phyloP scores from a whole-genome alignment of 2,329 filamentous ascomycete genomes.

The Xylaria sp. region DNA sequence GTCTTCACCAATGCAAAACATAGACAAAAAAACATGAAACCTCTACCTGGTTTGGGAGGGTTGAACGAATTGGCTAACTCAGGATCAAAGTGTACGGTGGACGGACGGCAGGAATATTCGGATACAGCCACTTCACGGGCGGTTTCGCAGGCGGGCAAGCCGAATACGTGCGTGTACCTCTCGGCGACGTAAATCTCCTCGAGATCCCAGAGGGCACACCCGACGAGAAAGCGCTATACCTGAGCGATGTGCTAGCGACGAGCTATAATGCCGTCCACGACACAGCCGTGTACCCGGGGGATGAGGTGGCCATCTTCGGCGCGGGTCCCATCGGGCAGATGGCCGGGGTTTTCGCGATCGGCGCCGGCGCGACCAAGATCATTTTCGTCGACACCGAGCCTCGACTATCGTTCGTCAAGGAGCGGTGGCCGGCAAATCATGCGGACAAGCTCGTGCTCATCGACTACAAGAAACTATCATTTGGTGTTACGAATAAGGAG shows the following conservation, averaged over 20 bases:
- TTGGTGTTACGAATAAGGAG: slow-evolving; percentile 66
- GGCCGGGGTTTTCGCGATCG: slow-evolving; percentile 77
- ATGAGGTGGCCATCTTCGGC: slow-evolving; percentile 86
- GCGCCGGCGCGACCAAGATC: slow-evolving; percentile 78
- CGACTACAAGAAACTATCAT: slow-evolving; percentile 71
- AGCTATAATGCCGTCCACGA: slow-evolving; percentile 86
- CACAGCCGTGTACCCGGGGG: slow-evolving; percentile 80
- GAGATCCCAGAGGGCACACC: slow-evolving; percentile 82
- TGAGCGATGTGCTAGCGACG: slow-evolving; percentile 83
- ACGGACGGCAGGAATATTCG: slow-evolving; percentile 78
- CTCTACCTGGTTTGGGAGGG: not conserved
- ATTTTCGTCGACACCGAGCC: slow-evolving; percentile 82
- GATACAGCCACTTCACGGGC: slow-evolving; percentile 82
- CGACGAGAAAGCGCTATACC: slow-evolving; percentile 84
- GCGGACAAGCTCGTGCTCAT: slow-evolving; percentile 71
- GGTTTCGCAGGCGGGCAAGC: slow-evolving; percentile 90
- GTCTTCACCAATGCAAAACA: not conserved
- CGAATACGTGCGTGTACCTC: slow-evolving; percentile 85
- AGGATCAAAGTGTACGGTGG: slow-evolving; percentile 73
- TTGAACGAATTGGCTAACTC: not conserved
- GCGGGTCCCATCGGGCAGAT: slow-evolving; percentile 89
- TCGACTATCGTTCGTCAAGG: slow-evolving; percentile 75
- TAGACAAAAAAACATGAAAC: not conserved
- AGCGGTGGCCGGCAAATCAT: slow-evolving; percentile 64
- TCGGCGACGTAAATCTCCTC: slow-evolving; percentile 83